Evolutionary conservation across 495 filamentous ascomycete genomes (phyloP).

Genomic region (Aspergillus ellipticus): DNA sequence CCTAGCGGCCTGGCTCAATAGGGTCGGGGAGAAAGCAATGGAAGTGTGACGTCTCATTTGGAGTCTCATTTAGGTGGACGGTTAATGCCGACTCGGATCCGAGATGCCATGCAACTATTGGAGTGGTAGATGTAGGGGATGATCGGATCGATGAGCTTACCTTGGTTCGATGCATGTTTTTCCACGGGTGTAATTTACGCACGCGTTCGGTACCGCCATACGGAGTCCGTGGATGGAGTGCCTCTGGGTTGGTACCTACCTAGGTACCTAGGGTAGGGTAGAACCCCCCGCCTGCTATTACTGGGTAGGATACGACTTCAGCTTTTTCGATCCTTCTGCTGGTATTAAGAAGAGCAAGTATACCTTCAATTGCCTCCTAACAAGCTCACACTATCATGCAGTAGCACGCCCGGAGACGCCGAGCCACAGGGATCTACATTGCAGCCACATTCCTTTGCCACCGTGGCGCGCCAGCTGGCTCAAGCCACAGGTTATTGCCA

Average conservation of each 20-base stretch:
- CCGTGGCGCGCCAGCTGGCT: background rate
- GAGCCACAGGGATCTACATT: background rate
- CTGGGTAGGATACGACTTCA: too few species aligned
- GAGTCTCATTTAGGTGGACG: too few species aligned
- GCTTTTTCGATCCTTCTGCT: too few species aligned
- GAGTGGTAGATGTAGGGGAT: background rate
- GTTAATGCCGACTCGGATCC: background rate
- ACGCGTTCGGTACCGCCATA: background rate
- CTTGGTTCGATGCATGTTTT: background rate
- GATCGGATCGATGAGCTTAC: background rate
- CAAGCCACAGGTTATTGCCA: conserved; percentile 1
- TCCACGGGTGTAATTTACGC: background rate
- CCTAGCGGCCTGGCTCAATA: background rate
- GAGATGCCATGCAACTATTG: background rate
- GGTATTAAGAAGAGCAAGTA: background rate
- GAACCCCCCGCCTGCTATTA: too few species aligned
- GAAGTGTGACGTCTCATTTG: background rate
- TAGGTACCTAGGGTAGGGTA: background rate
- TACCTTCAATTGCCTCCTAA: background rate
- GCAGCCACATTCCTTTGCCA: conserved; percentile 1
- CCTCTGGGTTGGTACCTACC: background rate
- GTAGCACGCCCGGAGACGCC: background rate
- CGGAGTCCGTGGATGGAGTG: too few species aligned
- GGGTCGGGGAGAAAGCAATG: background rate
- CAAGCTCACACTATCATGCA: background rate